Evolutionary conservation across 306 rosid species (phyloP), one percentile per base, ranked within the genome.

Genomic region (Benincasa hispida): DNA sequence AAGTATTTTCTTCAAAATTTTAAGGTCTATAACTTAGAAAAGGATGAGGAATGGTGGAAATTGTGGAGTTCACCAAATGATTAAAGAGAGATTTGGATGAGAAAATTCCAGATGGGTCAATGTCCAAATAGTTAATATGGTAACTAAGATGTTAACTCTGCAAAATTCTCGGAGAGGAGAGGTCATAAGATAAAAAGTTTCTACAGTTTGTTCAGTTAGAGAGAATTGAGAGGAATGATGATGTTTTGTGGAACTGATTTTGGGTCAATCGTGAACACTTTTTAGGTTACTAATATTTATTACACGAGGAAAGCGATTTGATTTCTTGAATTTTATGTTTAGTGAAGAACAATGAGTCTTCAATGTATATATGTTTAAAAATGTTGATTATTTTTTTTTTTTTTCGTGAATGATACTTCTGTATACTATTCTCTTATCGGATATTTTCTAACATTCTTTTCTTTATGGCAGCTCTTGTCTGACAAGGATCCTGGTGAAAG

Each of bases 401-500:
- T 59, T 68, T 68, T 17, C 11, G 4, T 21, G 47, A 66, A 2
- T 41, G 34, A 5, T 68, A 68, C 74, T 41, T 68, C 12, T 8
- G n/a, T 39, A 2, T 11, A 21, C 55, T 67, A 13, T 42, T 41
- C 74, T 70, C 58, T 24, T 70, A 35, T 21, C 1, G 6, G 27
- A 39, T 27, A 41, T 50, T 25, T 48, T 72, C 42, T 55, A 79
- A 75, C 28, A 25, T 76, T 60, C 25, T 60, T 34, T 77, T 50
- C 47, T 74, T 55, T 58, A 56, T 35, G 74, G 56, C 96, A 94
- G 99, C 87, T 88, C 81, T 92, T 94, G 87, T 88, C 90, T 27
- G 96, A 94, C 83, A 94, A 92, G 88, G 98, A 92, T 85, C 90
- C 96, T 75, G 99, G 99, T 27, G 99, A 94, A 88, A 94, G 98